phyloP scores from a whole-genome alignment of 495 filamentous ascomycete species.

The Beverwykella pulmonaria region DNA sequence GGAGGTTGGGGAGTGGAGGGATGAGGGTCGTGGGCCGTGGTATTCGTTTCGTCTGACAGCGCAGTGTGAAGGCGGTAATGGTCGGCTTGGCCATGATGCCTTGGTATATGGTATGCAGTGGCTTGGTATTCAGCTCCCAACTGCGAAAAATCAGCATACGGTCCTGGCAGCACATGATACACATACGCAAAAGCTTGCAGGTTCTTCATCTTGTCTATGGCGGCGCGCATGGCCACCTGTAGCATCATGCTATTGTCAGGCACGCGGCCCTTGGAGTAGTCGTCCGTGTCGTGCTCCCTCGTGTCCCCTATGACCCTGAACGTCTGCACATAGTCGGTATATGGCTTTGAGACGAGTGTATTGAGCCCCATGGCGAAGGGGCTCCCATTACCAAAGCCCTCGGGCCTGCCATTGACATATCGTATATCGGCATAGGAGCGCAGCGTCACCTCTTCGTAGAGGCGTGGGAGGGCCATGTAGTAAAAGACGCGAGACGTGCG shows the following conservation, averaged over 20 bases:
- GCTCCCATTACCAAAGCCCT: conserved; percentile 63
- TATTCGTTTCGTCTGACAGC: conserved; percentile 58
- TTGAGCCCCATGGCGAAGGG: conserved; percentile 67
- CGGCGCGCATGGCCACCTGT: conserved; percentile 61
- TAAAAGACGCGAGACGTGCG: conserved; percentile 65
- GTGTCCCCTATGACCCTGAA: conserved; percentile 61
- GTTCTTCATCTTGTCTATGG: conserved; percentile 60
- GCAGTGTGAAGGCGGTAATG: conserved; percentile 59
- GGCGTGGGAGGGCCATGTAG: conserved; percentile 65
- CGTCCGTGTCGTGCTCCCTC: conserved; percentile 60
- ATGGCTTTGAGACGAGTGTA: conserved; percentile 59
- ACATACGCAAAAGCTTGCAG: conserved; percentile 56
- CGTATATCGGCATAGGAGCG: conserved; percentile 64
- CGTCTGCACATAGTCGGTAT: conserved; percentile 56
- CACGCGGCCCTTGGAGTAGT: conserved; percentile 60
- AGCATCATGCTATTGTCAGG: conserved; percentile 67
- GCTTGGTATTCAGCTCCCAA: conserved; percentile 67
- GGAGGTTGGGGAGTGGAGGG: conserved; percentile 60
- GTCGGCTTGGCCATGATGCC: conserved; percentile 54
- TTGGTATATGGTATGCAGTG: conserved; percentile 61
- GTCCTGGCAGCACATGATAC: neutral
- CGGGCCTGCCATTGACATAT: conserved; percentile 60
- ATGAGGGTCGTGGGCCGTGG: conserved; percentile 62
- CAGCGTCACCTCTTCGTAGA: conserved; percentile 60
- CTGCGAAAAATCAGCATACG: conserved; percentile 40